Evolutionary conservation across 768 basidiomycete species (phyloP).

Genomic region (Russula sp.): DNA sequence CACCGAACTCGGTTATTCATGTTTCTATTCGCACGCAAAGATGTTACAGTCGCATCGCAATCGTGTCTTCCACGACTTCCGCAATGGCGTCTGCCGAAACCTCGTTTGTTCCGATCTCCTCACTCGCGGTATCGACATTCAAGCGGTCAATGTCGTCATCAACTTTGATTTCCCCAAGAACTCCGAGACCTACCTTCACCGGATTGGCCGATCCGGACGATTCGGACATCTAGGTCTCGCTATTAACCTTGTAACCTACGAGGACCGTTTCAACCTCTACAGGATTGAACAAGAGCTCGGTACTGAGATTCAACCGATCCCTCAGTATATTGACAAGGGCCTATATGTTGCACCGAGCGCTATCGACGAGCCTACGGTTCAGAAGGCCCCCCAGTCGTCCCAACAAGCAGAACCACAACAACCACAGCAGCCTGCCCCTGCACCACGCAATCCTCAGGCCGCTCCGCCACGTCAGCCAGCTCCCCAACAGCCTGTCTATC

Average conservation of each 20-base stretch:
- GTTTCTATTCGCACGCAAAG: conserved; percentile 99
- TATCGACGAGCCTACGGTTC: conserved; percentile 38
- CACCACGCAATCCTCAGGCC: conserved; percentile 14
- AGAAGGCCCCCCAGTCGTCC: conserved; percentile 30
- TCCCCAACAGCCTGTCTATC: conserved; percentile 28
- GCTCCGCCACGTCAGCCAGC: conserved; percentile 8
- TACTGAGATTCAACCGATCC: conserved; percentile 96
- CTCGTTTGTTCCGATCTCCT: conserved; percentile 97
- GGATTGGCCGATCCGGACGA: conserved; percentile 95
- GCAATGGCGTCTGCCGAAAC: conserved; percentile 96
- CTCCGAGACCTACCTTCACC: conserved; percentile 96
- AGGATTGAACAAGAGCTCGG: conserved; percentile 98
- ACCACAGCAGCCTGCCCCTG: conserved; percentile 22
- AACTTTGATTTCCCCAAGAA: conserved; percentile 99
- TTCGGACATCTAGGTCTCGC: conserved; percentile 97
- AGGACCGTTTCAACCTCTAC: conserved; percentile 96
- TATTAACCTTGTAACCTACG: conserved; percentile 96
- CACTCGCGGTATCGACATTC: conserved; percentile 98
- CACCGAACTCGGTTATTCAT: conserved; percentile 97
- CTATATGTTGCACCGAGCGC: conserved; percentile 84
- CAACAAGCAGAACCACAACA: conserved; percentile 29
- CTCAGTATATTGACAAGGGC: conserved; percentile 81
- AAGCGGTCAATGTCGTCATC: conserved; percentile 99
- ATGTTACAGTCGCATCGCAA: conserved; percentile 99
- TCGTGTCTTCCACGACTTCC: conserved; percentile 99